Evolutionary conservation across 2,329 filamentous ascomycete species (phyloP).

Genomic region (Cercospora canescens): DNA sequence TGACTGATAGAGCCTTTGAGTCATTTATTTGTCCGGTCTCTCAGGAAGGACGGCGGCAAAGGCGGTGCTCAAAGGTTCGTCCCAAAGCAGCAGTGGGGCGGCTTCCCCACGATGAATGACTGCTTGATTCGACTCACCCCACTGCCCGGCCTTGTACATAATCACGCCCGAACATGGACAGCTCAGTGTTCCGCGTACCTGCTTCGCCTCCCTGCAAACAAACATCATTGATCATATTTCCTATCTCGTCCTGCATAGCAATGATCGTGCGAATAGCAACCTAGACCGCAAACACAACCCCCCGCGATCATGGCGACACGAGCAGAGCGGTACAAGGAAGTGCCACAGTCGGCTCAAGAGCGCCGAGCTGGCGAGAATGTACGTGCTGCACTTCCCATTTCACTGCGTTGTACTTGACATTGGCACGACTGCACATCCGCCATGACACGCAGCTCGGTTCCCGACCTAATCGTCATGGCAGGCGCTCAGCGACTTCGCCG

Average conservation of each 20-base stretch:
- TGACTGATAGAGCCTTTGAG: background rate
- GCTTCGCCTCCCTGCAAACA: background rate
- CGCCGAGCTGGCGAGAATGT: slow-evolving; percentile 85
- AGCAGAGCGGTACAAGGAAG: slow-evolving; percentile 38
- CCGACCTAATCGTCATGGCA: slow-evolving; percentile 30
- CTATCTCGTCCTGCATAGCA: background rate
- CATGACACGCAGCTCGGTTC: background rate
- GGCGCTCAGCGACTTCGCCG: slow-evolving; percentile 93
- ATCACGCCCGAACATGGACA: background rate
- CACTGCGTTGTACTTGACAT: background rate
- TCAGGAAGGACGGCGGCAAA: background rate
- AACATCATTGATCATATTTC: background rate
- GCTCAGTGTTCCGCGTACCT: background rate
- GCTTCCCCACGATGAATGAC: background rate
- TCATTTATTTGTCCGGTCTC: background rate
- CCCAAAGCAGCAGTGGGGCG: background rate
- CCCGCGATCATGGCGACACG: slow-evolving; percentile 32
- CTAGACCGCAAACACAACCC: slow-evolving; percentile 11
- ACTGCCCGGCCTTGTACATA: background rate
- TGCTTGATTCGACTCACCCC: slow-evolving; percentile 5
- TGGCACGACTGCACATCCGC: background rate
- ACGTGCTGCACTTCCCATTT: slow-evolving; percentile 35
- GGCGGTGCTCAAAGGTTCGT: background rate
- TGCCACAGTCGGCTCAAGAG: slow-evolving; percentile 66
- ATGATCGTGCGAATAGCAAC: slow-evolving; percentile 18